Conservation (phyloP, 768 basidiomycete species). For the Agrocybe pediades region DNA sequence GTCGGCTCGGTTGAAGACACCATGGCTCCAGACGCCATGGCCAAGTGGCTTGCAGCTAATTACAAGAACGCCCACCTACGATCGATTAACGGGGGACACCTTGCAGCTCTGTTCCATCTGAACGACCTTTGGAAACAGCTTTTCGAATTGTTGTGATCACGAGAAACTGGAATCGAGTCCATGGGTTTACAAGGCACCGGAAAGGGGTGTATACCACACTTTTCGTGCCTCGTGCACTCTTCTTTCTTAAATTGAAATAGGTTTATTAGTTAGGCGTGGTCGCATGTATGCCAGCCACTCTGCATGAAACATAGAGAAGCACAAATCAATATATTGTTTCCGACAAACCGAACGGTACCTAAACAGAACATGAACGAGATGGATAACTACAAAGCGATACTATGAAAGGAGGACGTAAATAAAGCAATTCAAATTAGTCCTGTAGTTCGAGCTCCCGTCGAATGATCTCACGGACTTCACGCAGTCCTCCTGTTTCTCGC, state of each 20-base stretch:
- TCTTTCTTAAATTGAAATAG: background rate
- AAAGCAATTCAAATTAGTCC: slow-evolving; percentile 46
- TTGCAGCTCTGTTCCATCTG: slow-evolving; percentile 45
- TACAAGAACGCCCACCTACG: slow-evolving; percentile 46
- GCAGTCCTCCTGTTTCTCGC: slow-evolving; percentile 69
- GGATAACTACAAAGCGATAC: slow-evolving; percentile 21
- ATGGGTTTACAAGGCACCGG: background rate
- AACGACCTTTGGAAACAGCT: slow-evolving; percentile 47
- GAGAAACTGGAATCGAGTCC: background rate
- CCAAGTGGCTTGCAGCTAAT: slow-evolving; percentile 47
- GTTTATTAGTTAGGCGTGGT: background rate
- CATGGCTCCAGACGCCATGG: slow-evolving; percentile 42
- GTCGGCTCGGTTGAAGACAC: slow-evolving; percentile 44
- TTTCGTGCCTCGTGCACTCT: slow-evolving; percentile 5
- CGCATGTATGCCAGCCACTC: slow-evolving; percentile 1
- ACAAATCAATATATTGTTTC: slow-evolving; percentile 3
- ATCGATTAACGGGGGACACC: slow-evolving; percentile 49
- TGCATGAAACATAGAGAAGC: background rate
- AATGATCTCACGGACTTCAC: slow-evolving; percentile 82
- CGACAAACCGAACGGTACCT: slow-evolving; percentile 17
- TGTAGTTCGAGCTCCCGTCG: slow-evolving; percentile 74
- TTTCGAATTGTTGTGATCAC: slow-evolving; percentile 19
- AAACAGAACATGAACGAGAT: slow-evolving; percentile 7
- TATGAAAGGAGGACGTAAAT: slow-evolving; percentile 20
- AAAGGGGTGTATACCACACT: background rate